Percentiles rank a stretch among this genome's conserved stretches.
Conservation (phyloP, 495 filamentous ascomycete genomes). For the Neurospora tetraspora region DNA sequence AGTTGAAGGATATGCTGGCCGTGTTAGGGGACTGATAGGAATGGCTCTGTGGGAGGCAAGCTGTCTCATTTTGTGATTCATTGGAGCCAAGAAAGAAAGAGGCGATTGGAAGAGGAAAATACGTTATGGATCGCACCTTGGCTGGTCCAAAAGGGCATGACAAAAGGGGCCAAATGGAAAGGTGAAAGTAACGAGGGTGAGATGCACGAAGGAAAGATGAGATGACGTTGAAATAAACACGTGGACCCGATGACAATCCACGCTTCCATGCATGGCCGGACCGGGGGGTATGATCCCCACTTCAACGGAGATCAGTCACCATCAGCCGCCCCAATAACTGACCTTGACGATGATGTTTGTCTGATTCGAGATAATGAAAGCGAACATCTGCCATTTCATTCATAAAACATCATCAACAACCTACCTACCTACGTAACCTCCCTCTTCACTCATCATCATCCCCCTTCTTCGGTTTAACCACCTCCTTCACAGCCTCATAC, state of each 20-base stretch:
- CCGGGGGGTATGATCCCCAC: not conserved
- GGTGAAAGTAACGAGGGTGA: not conserved
- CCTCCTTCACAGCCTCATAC: constrained; percentile 24
- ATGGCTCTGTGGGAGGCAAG: not conserved
- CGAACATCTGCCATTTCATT: not conserved
- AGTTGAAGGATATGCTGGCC: not conserved
- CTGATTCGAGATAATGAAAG: too few species aligned
- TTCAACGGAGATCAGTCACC: not conserved
- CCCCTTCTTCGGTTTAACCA: constrained; percentile 15
- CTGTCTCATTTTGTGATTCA: not conserved
- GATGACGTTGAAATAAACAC: not conserved
- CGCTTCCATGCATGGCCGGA: not conserved
- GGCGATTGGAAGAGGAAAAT: too few species aligned
- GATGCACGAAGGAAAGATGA: not conserved
- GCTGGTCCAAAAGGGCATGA: too few species aligned
- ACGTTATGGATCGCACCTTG: too few species aligned
- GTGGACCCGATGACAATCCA: not conserved
- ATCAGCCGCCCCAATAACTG: not conserved
- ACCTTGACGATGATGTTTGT: too few species aligned
- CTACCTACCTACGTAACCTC: not conserved
- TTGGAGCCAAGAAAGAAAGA: too few species aligned
- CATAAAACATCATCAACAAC: not conserved
- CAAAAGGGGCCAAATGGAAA: too few species aligned
- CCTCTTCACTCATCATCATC: constrained; percentile 8
- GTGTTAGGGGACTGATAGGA: not conserved